Evolutionary conservation across 495 filamentous ascomycete genomes (phyloP).

Genomic region (Xylaria acuta): DNA sequence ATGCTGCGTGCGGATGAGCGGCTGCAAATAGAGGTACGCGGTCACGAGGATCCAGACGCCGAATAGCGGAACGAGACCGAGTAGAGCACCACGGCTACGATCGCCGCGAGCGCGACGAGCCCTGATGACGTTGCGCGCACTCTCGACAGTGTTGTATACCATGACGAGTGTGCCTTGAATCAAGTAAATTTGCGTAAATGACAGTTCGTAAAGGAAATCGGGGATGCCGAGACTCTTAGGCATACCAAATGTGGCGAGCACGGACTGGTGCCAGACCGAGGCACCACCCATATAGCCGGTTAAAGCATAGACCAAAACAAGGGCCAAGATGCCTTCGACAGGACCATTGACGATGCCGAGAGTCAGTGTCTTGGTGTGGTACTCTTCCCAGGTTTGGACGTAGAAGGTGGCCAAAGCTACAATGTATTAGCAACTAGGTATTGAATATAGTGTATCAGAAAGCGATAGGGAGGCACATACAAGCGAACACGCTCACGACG

Average conservation of each 20-base stretch:
- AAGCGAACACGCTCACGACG: slow-evolving; percentile 81
- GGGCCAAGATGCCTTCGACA: slow-evolving; percentile 89
- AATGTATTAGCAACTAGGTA: slow-evolving; percentile 33
- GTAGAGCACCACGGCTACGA: slow-evolving; percentile 70
- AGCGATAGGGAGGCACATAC: slow-evolving; percentile 50
- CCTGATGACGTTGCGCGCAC: slow-evolving; percentile 80
- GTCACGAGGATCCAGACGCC: slow-evolving; percentile 75
- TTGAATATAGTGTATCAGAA: background rate
- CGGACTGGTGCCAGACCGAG: slow-evolving; percentile 87
- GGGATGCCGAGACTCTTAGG: slow-evolving; percentile 70
- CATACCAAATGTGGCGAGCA: slow-evolving; percentile 76
- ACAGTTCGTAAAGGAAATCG: slow-evolving; percentile 70
- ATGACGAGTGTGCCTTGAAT: slow-evolving; percentile 86
- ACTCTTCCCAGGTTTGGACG: slow-evolving; percentile 98
- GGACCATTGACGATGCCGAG: slow-evolving; percentile 92
- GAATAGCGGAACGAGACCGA: slow-evolving; percentile 82
- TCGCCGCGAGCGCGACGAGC: slow-evolving; percentile 76
- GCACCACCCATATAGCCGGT: slow-evolving; percentile 86
- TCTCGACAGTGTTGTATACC: slow-evolving; percentile 78
- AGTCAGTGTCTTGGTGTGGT: slow-evolving; percentile 94
- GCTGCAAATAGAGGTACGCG: slow-evolving; percentile 82
- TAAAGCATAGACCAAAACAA: slow-evolving; percentile 81
- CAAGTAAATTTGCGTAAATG: slow-evolving; percentile 92
- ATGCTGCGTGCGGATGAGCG: slow-evolving; percentile 78
- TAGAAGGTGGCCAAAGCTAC: slow-evolving; percentile 88